Percentiles rank a stretch among this genome's conserved stretches.
Conservation (phyloP, 495 filamentous ascomycete species). For the Friedmanniomyces endolithicus region DNA sequence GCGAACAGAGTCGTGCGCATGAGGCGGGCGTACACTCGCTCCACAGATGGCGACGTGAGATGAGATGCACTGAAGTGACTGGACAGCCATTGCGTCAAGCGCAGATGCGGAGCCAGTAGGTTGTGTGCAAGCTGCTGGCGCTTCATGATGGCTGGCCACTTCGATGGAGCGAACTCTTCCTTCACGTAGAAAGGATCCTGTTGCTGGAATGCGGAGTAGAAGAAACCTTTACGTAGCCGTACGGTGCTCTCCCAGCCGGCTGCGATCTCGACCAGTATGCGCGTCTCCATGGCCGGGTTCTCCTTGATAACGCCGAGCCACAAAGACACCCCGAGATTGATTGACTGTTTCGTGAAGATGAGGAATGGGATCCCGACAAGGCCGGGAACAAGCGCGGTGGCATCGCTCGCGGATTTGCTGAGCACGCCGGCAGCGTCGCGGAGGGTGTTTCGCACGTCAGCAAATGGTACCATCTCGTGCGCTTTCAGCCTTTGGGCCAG, state of each 20-base stretch:
- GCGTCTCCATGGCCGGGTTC: slow-evolving; percentile 74
- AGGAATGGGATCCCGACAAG: slow-evolving; percentile 83
- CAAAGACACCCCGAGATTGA: slow-evolving; percentile 86
- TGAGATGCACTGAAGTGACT: slow-evolving; percentile 90
- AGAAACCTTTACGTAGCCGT: slow-evolving; percentile 62
- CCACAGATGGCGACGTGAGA: slow-evolving; percentile 63
- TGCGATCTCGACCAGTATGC: slow-evolving; percentile 69
- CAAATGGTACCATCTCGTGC: slow-evolving; percentile 53
- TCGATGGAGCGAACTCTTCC: slow-evolving; percentile 85
- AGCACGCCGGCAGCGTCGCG: slow-evolving; percentile 73
- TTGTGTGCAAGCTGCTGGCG: slow-evolving; percentile 66
- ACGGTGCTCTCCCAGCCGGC: slow-evolving; percentile 78
- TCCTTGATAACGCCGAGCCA: slow-evolving; percentile 97
- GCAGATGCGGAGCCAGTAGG: slow-evolving; percentile 70
- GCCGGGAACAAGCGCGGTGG: slow-evolving; percentile 65
- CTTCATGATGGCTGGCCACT: slow-evolving; percentile 60
- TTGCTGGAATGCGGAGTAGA: slow-evolving; percentile 60
- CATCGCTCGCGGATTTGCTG: slow-evolving; percentile 58
- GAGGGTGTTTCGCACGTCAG: slow-evolving; percentile 65
- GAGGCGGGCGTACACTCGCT: slow-evolving; percentile 66
- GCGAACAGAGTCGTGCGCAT: slow-evolving; percentile 62
- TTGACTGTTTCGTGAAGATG: slow-evolving; percentile 85
- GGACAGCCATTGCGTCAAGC: slow-evolving; percentile 73
- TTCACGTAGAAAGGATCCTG: slow-evolving; percentile 79
- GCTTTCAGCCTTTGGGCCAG: slow-evolving; percentile 55